These are phyloP conservation scores for Hebeloma cylindrosporum DNA, from an alignment of 768 basidiomycete genomes.

Conservation along the genomic window DNA sequence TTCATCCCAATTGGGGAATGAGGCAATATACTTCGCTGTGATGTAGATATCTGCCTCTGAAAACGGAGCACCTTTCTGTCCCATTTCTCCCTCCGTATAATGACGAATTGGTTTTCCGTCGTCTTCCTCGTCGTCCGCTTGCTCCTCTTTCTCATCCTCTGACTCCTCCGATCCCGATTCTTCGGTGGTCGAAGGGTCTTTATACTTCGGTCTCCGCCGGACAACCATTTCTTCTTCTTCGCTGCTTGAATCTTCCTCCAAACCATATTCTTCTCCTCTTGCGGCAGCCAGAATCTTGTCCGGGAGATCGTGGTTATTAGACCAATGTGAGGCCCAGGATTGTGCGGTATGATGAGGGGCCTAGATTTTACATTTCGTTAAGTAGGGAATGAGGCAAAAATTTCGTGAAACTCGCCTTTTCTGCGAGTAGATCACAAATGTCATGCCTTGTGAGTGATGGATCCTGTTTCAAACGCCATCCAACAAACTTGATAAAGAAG, in stretches of 20 bases:
- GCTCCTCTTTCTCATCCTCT: slow-evolving; percentile 26
- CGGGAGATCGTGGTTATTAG: slow-evolving; percentile 59
- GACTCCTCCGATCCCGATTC: slow-evolving; percentile 25
- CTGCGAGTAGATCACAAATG: slow-evolving; percentile 52
- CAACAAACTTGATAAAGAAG: slow-evolving; percentile 65
- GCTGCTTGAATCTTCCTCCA: slow-evolving; percentile 16
- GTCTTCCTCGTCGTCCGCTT: slow-evolving; percentile 29
- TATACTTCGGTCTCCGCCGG: slow-evolving; percentile 31
- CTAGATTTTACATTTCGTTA: slow-evolving; percentile 30
- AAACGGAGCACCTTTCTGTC: slow-evolving; percentile 46
- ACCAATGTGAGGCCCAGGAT: slow-evolving; percentile 74
- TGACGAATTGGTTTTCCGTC: slow-evolving; percentile 36
- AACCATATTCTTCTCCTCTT: slow-evolving; percentile 27
- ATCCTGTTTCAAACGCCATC: slow-evolving; percentile 59
- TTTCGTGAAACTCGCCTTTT: slow-evolving; percentile 44
- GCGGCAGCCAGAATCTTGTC: slow-evolving; percentile 60
- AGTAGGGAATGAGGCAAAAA: slow-evolving; percentile 1
- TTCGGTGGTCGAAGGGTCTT: slow-evolving; percentile 35
- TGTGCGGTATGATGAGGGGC: slow-evolving; percentile 63
- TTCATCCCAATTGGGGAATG: slow-evolving; percentile 44
- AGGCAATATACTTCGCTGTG: slow-evolving; percentile 59
- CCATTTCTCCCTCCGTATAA: slow-evolving; percentile 52
- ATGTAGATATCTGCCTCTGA: slow-evolving; percentile 63
- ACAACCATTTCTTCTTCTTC: slow-evolving; percentile 9
- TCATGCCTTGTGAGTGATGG: slow-evolving; percentile 52